phyloP scores from a whole-genome alignment of 129 eudicot genomes.

The Pseudognaphalium luteoalbum region DNA sequence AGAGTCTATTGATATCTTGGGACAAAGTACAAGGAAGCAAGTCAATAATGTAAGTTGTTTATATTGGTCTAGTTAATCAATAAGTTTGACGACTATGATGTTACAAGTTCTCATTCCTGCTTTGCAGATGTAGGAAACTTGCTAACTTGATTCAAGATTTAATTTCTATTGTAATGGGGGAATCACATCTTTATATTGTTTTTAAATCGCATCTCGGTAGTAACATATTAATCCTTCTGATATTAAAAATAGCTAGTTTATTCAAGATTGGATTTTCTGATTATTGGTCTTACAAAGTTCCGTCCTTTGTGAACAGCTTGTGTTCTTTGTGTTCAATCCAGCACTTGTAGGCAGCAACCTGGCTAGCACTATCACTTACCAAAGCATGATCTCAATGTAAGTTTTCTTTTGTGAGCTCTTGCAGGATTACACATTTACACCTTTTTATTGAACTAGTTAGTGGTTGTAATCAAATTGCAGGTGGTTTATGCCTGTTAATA shows the following conservation, averaged over 20 bases:
- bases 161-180: neutral
- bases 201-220: no score
- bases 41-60: constrained; percentile 48
- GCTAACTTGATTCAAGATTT: neutral
- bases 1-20: constrained; percentile 52
- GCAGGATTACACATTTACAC: no score
- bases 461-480: constrained; percentile 31
- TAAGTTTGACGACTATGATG: no score
- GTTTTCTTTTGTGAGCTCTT: constrained; percentile 21
- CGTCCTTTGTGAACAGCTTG: constrained; percentile 49
- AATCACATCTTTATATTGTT: neutral
- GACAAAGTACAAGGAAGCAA: constrained; percentile 55
- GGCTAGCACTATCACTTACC: constrained; percentile 66
- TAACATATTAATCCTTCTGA: no score
- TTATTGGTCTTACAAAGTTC: no score
- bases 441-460: neutral
- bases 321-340: constrained; percentile 78
- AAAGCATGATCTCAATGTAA: constrained; percentile 61
- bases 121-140: neutral
- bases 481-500: constrained; percentile 97
- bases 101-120: no score
- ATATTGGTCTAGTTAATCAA: no score
- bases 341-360: constrained; percentile 75
- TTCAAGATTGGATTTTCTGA: no score
- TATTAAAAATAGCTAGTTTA: no score